Evolutionary conservation across 352 stramenopile species (phyloP).

Genomic region (Pythium chondricola): DNA sequence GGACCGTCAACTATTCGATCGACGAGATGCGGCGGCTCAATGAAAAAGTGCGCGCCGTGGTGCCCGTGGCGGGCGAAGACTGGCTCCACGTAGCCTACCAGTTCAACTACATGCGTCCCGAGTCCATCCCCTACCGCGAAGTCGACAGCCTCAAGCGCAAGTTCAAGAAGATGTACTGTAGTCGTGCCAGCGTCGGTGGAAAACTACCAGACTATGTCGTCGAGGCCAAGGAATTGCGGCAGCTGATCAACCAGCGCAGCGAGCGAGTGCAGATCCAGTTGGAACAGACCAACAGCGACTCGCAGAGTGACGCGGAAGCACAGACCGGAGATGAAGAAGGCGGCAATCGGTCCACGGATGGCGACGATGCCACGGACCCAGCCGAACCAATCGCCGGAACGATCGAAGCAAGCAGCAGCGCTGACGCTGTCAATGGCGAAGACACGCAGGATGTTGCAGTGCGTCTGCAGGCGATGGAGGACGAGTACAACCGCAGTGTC

Average conservation of each 20-base stretch:
- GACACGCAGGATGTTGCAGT: conserved; percentile 19
- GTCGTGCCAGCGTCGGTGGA: conserved; percentile 11
- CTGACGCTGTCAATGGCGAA: conserved; percentile 3
- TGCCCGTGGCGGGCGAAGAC: conserved; percentile 40
- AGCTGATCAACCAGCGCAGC: conserved; percentile 37
- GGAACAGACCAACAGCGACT: conserved; percentile 22
- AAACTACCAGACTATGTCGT: conserved; percentile 39
- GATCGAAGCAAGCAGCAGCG: background rate
- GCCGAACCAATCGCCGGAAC: background rate
- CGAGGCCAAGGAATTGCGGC: conserved; percentile 46
- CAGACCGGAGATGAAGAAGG: background rate
- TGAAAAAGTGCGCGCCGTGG: conserved; percentile 46
- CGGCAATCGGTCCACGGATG: background rate
- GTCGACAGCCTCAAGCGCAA: conserved; percentile 64
- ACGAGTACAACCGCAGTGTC: conserved; percentile 30
- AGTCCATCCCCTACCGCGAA: conserved; percentile 55
- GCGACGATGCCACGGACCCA: background rate
- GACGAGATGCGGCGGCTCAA: conserved; percentile 65
- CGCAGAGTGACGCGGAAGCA: conserved; percentile 25
- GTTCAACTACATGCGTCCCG: conserved; percentile 59
- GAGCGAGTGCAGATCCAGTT: conserved; percentile 29
- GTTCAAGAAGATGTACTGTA: conserved; percentile 72
- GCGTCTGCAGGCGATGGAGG: conserved; percentile 36
- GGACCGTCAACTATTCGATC: conserved; percentile 60
- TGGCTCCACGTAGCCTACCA: conserved; percentile 62